Evolutionary conservation across 352 stramenopile species (phyloP).

Genomic region (Peronospora destructor): DNA sequence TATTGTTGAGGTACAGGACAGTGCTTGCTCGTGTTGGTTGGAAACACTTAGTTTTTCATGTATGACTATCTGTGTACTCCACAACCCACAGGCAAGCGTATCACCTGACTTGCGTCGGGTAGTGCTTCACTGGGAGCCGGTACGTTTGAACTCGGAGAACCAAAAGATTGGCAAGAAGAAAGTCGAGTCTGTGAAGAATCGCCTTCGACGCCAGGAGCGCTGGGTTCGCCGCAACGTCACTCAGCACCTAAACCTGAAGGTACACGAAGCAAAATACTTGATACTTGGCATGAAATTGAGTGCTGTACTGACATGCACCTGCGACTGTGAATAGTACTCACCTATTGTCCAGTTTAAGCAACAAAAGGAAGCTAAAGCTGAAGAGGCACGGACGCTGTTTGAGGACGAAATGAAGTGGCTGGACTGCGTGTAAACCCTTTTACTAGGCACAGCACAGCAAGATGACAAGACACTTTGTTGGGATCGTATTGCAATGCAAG

Average conservation of each 20-base stretch:
- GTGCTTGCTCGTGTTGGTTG: neutral
- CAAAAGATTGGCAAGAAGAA: conserved; percentile 75
- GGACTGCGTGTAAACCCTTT: conserved; percentile 28
- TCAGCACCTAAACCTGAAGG: conserved; percentile 75
- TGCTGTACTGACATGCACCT: conserved; percentile 1
- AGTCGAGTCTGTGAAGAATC: conserved; percentile 50
- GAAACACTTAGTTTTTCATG: neutral
- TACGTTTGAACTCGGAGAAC: conserved; percentile 60
- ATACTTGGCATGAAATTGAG: neutral
- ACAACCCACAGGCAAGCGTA: conserved; percentile 45
- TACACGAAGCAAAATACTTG: conserved; percentile 11
- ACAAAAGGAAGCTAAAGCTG: conserved; percentile 53
- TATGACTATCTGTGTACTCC: conserved; percentile 1
- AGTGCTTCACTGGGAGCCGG: conserved; percentile 68
- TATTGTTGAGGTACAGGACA: conserved; percentile 48
- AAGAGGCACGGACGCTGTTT: conserved; percentile 53
- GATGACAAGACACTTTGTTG: conserved; percentile 8
- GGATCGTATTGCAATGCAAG: conserved; percentile 9
- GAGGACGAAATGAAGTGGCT: conserved; percentile 78
- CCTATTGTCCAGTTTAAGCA: conserved; percentile 75
- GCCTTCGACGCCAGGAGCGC: conserved; percentile 52
- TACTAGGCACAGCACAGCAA: conserved; percentile 7
- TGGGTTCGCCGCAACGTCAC: conserved; percentile 69
- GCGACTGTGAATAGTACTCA: conserved; percentile 46
- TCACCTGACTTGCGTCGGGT: conserved; percentile 58